These are phyloP conservation scores for Fusarium veterinarium DNA, from an alignment of 2,329 filamentous ascomycete species.

Conservation along the genomic window DNA sequence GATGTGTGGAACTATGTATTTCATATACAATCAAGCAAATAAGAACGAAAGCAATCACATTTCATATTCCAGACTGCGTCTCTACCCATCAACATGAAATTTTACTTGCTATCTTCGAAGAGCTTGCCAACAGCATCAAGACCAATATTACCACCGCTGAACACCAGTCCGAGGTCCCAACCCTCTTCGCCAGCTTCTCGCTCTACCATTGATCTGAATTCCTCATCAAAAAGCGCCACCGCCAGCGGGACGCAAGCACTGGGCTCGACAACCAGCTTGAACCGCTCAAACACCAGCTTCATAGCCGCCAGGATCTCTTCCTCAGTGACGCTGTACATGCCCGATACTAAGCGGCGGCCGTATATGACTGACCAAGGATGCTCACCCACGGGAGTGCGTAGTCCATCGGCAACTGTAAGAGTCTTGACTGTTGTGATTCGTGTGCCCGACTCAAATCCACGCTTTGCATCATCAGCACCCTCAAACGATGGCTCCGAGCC, in stretches of 20 bases:
- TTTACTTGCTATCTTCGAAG: conserved; percentile 50
- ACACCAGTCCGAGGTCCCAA: conserved; percentile 75
- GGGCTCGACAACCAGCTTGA: conserved; percentile 93
- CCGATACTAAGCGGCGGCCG: conserved; percentile 74
- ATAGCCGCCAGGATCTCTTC: conserved; percentile 83
- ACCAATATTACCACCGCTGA: conserved; percentile 71
- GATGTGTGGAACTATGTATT: neutral
- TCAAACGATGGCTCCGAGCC: conserved; percentile 86
- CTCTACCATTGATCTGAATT: conserved; percentile 79
- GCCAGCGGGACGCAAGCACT: conserved; percentile 87
- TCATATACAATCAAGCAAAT: neutral
- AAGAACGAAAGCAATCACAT: neutral
- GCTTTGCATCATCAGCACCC: conserved; percentile 84
- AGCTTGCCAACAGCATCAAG: conserved; percentile 65
- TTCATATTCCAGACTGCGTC: neutral
- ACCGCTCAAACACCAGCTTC: conserved; percentile 82
- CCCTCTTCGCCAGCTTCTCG: conserved; percentile 75
- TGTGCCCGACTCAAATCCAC: conserved; percentile 73
- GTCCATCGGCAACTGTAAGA: conserved; percentile 87
- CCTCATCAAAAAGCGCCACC: conserved; percentile 85
- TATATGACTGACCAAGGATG: conserved; percentile 83
- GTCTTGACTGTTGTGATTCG: conserved; percentile 77
- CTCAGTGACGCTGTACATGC: conserved; percentile 80
- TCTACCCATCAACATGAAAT: neutral
- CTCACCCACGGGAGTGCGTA: conserved; percentile 83